Evolutionary conservation across 768 basidiomycete species (phyloP).

Genomic region (Filobasidium floriforme): DNA sequence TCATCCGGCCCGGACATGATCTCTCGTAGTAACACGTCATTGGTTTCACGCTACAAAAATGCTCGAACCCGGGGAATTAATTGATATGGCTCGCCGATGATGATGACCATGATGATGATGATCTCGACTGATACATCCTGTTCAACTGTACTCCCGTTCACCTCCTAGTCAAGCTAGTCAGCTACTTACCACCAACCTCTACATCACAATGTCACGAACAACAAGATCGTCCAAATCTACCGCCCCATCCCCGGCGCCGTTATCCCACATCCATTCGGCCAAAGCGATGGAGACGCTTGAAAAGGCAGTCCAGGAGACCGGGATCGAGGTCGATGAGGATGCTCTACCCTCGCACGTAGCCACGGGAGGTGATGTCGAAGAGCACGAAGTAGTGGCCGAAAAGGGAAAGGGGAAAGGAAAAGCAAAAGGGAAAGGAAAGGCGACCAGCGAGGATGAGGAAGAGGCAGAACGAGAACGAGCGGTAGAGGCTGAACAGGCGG

Average conservation of each 20-base stretch:
- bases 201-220: constrained; percentile 23
- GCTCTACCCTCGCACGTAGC: no score
- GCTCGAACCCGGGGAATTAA: no score
- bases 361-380: constrained; percentile 14
- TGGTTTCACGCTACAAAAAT: no score
- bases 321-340: constrained; percentile 2
- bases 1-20: no score
- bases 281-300: constrained; percentile 15
- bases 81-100: no score
- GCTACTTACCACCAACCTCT: no score
- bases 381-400: constrained; percentile 7
- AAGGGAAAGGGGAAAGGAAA: constrained; percentile 11
- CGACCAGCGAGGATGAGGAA: constrained; percentile 18
- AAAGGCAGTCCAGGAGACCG: constrained; percentile 20
- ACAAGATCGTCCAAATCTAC: constrained; percentile 33
- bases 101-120: no score
- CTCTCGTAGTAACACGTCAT: no score
- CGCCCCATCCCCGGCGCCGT: constrained; percentile 40
- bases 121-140: no score
- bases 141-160: no score
- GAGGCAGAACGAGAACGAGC: no score
- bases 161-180: no score
- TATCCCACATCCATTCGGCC: constrained; percentile 10
- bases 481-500: constrained; percentile 23
- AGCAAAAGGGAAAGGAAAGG: constrained; percentile 23